Percentiles rank a stretch among this genome's conserved stretches.
phyloP scores from a whole-genome alignment of 768 basidiomycete species.

The Boletus coccyginus region DNA sequence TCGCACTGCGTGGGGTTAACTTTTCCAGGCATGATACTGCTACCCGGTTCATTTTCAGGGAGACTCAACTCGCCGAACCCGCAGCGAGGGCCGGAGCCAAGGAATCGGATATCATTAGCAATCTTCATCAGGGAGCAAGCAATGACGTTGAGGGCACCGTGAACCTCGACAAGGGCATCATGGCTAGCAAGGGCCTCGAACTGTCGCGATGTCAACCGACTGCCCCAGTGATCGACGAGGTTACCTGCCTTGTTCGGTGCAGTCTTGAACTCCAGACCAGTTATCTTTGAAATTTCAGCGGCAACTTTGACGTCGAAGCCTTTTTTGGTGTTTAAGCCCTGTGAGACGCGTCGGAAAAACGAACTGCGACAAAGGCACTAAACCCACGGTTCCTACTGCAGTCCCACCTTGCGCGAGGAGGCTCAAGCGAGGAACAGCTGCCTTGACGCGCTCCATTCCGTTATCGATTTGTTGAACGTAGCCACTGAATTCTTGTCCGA shows the following conservation, averaged over 20 bases:
- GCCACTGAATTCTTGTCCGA: constrained; percentile 98
- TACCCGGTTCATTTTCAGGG: constrained; percentile 98
- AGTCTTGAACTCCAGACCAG: constrained; percentile 89
- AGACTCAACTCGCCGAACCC: constrained; percentile 92
- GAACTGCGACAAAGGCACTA: not conserved
- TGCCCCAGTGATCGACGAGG: not conserved
- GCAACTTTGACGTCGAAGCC: constrained; percentile 97
- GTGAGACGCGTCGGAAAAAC: constrained; percentile 7
- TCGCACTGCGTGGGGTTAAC: constrained; percentile 99
- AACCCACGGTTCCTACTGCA: constrained; percentile 90
- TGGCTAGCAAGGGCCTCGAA: constrained; percentile 98
- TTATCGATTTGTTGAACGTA: constrained; percentile 95
- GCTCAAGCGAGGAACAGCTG: constrained; percentile 79
- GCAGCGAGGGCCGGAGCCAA: constrained; percentile 96
- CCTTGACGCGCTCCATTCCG: constrained; percentile 82
- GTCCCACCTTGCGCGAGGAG: constrained; percentile 96
- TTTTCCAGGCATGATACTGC: constrained; percentile 99
- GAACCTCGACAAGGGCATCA: constrained; percentile 96
- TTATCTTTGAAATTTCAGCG: constrained; percentile 84
- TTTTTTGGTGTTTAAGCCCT: constrained; percentile 96
- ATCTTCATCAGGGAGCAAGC: constrained; percentile 99
- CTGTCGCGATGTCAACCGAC: constrained; percentile 38
- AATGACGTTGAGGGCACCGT: constrained; percentile 93
- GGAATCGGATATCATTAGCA: constrained; percentile 97
- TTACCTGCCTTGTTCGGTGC: constrained; percentile 90